Conservation (phyloP, 2,329 filamentous ascomycete species). For the Trichoderma gracile region DNA sequence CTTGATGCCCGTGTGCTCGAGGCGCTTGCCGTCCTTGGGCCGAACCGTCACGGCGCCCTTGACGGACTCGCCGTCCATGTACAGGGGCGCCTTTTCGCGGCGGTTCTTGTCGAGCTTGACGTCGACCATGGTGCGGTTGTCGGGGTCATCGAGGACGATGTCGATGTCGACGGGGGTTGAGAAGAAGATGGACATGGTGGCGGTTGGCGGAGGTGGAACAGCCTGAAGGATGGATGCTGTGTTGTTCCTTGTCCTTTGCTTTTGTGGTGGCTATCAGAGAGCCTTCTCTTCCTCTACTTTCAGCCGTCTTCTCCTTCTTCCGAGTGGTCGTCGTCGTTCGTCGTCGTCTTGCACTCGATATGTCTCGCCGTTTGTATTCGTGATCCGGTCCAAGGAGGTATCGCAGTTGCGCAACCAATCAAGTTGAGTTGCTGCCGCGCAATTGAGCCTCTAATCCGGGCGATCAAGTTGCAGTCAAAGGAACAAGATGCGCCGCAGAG, state of each 20-base stretch:
- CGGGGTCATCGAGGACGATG: slow-evolving; percentile 92
- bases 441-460: slow-evolving; percentile 14
- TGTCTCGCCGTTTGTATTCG: slow-evolving; percentile 12
- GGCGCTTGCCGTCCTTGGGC: slow-evolving; percentile 95
- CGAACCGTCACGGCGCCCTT: slow-evolving; percentile 93
- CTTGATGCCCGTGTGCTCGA: slow-evolving; percentile 99
- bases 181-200: slow-evolving; percentile 96
- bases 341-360: not conserved
- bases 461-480: not conserved
- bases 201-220: not conserved
- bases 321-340: not conserved
- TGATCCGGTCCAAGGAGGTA: not conserved
- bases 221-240: slow-evolving; percentile 12
- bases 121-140: slow-evolving; percentile 93
- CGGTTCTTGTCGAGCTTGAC: slow-evolving; percentile 98
- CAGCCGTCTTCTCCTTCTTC: not conserved
- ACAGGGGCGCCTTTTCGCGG: slow-evolving; percentile 93
- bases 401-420: slow-evolving; percentile 9
- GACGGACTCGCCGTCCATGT: slow-evolving; percentile 97
- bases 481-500: slow-evolving; percentile 2
- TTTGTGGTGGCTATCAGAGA: too few species aligned
- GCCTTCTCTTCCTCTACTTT: not conserved
- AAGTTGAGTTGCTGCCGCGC: not conserved
- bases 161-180: slow-evolving; percentile 98
- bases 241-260: not conserved